Conservation (phyloP, 2,329 filamentous ascomycete genomes). For the Colletotrichum tropicale region DNA sequence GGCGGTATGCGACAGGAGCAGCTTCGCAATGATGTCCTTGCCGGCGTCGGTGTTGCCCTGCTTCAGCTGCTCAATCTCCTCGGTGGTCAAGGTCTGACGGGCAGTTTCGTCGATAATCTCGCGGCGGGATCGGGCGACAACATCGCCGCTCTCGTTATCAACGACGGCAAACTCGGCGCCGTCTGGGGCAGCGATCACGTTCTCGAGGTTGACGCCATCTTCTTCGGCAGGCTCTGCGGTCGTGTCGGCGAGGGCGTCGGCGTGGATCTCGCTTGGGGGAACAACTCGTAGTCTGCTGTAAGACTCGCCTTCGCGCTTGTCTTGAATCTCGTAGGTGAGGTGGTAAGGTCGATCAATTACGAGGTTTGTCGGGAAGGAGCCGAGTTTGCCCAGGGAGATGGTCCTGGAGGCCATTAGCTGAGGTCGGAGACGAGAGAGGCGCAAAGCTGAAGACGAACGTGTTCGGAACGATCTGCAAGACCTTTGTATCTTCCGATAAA, state of each 20-base stretch:
- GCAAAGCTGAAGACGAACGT: conserved; percentile 46
- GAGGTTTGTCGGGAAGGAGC: conserved; percentile 86
- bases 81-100: conserved; percentile 78
- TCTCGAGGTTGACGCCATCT: conserved; percentile 44
- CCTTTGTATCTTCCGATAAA: conserved; percentile 61
- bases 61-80: conserved; percentile 77
- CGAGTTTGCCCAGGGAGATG: conserved; percentile 91
- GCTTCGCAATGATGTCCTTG: conserved; percentile 89
- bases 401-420: conserved; percentile 55
- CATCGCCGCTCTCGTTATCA: conserved; percentile 44
- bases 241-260: conserved; percentile 69
- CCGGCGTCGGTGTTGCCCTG: conserved; percentile 80
- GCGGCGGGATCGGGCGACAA: conserved; percentile 59
- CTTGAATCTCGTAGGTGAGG: conserved; percentile 87
- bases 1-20: conserved; percentile 86
- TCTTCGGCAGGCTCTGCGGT: conserved; percentile 42
- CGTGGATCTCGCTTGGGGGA: conserved; percentile 80
- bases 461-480: conserved; percentile 64
- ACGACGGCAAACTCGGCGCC: conserved; percentile 47
- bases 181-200: conserved; percentile 38
- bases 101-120: conserved; percentile 65
- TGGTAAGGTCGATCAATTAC: conserved; percentile 91
- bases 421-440: background rate
- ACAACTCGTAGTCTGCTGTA: conserved; percentile 79
- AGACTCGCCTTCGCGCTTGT: conserved; percentile 67